Evolutionary conservation across 2,329 filamentous ascomycete species (phyloP).

Genomic region (Endocalyx cinctus): DNA sequence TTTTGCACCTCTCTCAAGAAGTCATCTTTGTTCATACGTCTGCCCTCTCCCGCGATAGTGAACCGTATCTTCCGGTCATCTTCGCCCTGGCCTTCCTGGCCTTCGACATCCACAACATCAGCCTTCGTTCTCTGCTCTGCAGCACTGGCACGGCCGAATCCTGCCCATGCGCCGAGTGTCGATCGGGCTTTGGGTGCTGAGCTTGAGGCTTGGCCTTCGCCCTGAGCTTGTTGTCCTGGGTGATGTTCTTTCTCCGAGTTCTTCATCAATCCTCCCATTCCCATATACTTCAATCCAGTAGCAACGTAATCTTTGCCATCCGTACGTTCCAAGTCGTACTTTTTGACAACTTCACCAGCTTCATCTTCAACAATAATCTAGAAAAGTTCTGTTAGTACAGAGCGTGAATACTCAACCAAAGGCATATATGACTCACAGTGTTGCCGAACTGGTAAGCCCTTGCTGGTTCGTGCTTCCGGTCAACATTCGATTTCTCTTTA

Average conservation of each 20-base stretch:
- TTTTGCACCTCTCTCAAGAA: conserved; percentile 72
- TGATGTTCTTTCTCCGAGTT: conserved; percentile 31
- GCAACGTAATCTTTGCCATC: conserved; percentile 38
- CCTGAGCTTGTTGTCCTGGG: conserved; percentile 20
- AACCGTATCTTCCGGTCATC: conserved; percentile 73
- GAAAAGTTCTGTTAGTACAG: not conserved
- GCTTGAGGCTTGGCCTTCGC: conserved; percentile 23
- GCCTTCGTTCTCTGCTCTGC: conserved; percentile 37
- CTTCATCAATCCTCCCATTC: conserved; percentile 43
- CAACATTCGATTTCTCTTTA: conserved; percentile 53
- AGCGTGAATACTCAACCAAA: not conserved
- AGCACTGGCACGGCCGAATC: conserved; percentile 30
- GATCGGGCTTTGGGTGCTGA: conserved; percentile 23
- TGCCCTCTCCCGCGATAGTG: conserved; percentile 67
- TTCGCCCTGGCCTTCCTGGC: conserved; percentile 45
- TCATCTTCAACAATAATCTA: conserved; percentile 84
- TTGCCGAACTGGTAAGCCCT: conserved; percentile 82
- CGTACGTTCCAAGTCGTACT: conserved; percentile 63
- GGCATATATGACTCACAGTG: conserved; percentile 46
- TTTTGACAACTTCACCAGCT: conserved; percentile 81
- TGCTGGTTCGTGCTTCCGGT: conserved; percentile 64
- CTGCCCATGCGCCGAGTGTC: conserved; percentile 47
- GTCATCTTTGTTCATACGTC: conserved; percentile 74
- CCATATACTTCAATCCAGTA: conserved; percentile 50
- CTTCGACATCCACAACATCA: conserved; percentile 24